A percentile compares a stretch with the other conserved stretches of the same genome.
Conservation (phyloP, 73 alveolate genomes). For the Durusdinium trenchii region DNA sequence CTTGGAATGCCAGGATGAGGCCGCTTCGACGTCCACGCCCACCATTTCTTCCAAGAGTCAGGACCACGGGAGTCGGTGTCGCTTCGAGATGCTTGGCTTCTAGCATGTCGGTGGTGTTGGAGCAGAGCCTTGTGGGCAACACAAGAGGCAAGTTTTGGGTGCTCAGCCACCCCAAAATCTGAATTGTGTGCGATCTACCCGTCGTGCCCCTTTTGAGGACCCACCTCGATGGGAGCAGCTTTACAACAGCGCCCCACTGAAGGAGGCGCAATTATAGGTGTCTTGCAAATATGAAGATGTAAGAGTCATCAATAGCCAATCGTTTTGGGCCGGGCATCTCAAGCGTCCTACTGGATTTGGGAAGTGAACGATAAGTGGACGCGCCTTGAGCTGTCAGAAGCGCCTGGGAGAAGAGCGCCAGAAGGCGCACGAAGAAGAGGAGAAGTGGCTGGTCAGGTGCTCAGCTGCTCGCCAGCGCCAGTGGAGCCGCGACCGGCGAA, state of each 20-base stretch:
- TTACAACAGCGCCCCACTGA: conserved; percentile 80
- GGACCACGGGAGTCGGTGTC: neutral
- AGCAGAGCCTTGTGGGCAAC: neutral
- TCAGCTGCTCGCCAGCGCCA: neutral
- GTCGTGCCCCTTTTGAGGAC: neutral
- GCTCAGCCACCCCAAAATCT: neutral
- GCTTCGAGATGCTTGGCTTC: neutral
- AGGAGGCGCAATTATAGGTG: conserved; percentile 14
- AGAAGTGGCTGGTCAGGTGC: conserved; percentile 52
- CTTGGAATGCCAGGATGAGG: too few relatives aligned
- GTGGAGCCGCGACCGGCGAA: too few relatives aligned
- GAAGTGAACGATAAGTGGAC: neutral
- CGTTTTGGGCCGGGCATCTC: neutral
- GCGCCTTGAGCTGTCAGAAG: conserved; percentile 51
- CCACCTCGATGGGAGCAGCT: conserved; percentile 86
- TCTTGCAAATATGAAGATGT: neutral
- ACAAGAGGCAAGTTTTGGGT: neutral
- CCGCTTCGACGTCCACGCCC: neutral
- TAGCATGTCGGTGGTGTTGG: neutral
- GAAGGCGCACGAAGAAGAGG: conserved; percentile 50
- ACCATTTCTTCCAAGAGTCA: neutral
- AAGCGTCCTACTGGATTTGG: neutral
- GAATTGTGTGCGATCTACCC: neutral
- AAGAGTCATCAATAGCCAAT: neutral
- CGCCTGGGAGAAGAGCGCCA: conserved; percentile 87